Percentiles rank a stretch among this genome's conserved stretches.
phyloP scores from a whole-genome alignment of 23 red algal genomes.

The Agarophyton chilense region DNA sequence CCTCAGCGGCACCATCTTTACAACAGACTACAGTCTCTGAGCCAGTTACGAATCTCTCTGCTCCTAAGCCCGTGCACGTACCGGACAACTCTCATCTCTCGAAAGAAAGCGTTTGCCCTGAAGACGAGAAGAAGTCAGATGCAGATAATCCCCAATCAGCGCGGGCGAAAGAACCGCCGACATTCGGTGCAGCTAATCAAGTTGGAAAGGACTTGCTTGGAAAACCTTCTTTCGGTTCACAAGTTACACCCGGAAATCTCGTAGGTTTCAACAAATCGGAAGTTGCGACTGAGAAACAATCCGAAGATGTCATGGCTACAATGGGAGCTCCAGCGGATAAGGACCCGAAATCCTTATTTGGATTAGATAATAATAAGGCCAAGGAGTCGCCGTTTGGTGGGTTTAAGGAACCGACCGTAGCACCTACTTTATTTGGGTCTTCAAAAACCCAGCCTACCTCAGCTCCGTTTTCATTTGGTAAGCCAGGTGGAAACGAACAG shows the following conservation, averaged over 20 bases:
- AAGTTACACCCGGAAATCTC: not conserved
- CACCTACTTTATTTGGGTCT: not conserved
- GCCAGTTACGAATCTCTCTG: not conserved
- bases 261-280: slow-evolving; percentile 14
- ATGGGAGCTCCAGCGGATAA: not conserved
- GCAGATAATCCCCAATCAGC: not conserved
- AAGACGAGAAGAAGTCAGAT: not conserved
- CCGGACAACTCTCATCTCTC: not conserved
- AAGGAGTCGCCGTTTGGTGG: not conserved
- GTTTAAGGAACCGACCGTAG: not conserved
- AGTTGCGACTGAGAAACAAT: not conserved
- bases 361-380: not conserved
- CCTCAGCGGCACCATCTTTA: not conserved
- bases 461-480: not conserved
- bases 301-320: slow-evolving; percentile 26
- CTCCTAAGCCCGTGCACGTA: not conserved
- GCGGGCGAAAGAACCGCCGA: not conserved
- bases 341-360: slow-evolving; percentile 4
- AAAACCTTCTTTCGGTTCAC: not conserved
- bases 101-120: not conserved
- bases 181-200: not conserved
- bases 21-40: not conserved
- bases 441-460: not conserved
- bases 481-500: not conserved
- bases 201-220: not conserved